A percentile compares a stretch with the other conserved stretches of the same genome.
phyloP scores from a whole-genome alignment of 2,329 filamentous ascomycete species.

The Lithohypha guttulata region DNA sequence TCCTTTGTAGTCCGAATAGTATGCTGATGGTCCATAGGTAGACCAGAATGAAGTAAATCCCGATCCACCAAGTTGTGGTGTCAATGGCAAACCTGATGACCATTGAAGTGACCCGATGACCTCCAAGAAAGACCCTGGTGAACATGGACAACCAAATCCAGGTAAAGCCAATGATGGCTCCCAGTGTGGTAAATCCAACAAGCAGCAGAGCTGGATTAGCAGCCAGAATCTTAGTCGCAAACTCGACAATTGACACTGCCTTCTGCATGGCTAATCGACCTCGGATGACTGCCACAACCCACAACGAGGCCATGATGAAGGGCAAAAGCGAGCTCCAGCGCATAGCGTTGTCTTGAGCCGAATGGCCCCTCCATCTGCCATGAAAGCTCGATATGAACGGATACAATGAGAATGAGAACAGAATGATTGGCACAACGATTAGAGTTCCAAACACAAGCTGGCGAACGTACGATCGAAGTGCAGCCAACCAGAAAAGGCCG shows the following conservation, averaged over 20 bases:
- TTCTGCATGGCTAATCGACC: conserved; percentile 70
- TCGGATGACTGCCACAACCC: conserved; percentile 73
- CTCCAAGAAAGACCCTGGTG: conserved; percentile 86
- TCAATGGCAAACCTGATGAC: conserved; percentile 68
- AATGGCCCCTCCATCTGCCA: conserved; percentile 60
- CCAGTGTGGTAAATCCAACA: conserved; percentile 70
- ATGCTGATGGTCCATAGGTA: conserved; percentile 92
- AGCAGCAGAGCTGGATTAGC: conserved; percentile 73
- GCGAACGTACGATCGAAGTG: conserved; percentile 77
- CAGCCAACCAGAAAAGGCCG: conserved; percentile 79
- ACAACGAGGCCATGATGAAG: conserved; percentile 59
- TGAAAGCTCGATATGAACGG: conserved; percentile 84
- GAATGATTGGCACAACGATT: conserved; percentile 71
- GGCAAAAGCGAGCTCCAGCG: conserved; percentile 75
- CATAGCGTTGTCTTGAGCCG: conserved; percentile 81
- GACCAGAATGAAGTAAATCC: conserved; percentile 81
- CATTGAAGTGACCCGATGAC: conserved; percentile 52
- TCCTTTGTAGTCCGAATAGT: conserved; percentile 76
- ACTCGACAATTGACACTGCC: conserved; percentile 81
- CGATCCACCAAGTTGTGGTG: conserved; percentile 86
- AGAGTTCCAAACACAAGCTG: conserved; percentile 72
- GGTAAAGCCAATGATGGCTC: conserved; percentile 71
- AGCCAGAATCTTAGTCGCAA: conserved; percentile 75
- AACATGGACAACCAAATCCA: conserved; percentile 98
- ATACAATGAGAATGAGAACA: conserved; percentile 84